Conservation (phyloP, 2,329 filamentous ascomycete species). For the Fusarium coicis region DNA sequence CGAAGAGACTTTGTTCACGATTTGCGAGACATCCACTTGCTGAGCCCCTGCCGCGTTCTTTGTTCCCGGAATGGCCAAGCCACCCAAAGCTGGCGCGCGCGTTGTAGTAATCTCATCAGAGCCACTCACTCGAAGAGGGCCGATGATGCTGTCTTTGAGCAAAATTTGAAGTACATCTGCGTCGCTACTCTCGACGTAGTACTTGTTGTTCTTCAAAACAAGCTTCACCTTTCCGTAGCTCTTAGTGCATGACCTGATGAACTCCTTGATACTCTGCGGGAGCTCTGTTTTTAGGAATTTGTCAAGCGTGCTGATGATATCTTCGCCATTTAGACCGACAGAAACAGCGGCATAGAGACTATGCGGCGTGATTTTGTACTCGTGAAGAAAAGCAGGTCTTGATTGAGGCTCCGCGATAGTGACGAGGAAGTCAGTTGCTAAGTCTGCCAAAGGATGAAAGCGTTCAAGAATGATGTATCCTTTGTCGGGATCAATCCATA, state of each 20-base stretch:
- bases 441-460: slow-evolving; percentile 85
- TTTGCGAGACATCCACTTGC: slow-evolving; percentile 76
- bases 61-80: slow-evolving; percentile 91
- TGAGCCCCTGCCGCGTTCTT: slow-evolving; percentile 90
- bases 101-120: slow-evolving; percentile 76
- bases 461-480: slow-evolving; percentile 93
- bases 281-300: slow-evolving; percentile 89
- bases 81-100: slow-evolving; percentile 83
- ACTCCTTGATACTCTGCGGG: slow-evolving; percentile 79
- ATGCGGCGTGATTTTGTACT: slow-evolving; percentile 93
- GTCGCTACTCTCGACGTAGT: slow-evolving; percentile 94
- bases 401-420: slow-evolving; percentile 95
- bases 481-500: slow-evolving; percentile 91
- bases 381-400: slow-evolving; percentile 88
- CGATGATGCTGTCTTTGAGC: slow-evolving; percentile 84
- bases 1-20: neutral
- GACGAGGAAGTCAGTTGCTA: slow-evolving; percentile 93
- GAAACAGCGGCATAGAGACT: slow-evolving; percentile 96
- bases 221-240: slow-evolving; percentile 96
- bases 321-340: slow-evolving; percentile 85
- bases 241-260: slow-evolving; percentile 82
- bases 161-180: slow-evolving; percentile 85
- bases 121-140: slow-evolving; percentile 79
- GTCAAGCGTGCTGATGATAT: slow-evolving; percentile 91
- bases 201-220: slow-evolving; percentile 92